Percentiles rank a stretch among this genome's conserved stretches.
Evolutionary conservation across 1,284 basidiomycete species (phyloP).

Genomic region (Cryptococcus hybrid): DNA sequence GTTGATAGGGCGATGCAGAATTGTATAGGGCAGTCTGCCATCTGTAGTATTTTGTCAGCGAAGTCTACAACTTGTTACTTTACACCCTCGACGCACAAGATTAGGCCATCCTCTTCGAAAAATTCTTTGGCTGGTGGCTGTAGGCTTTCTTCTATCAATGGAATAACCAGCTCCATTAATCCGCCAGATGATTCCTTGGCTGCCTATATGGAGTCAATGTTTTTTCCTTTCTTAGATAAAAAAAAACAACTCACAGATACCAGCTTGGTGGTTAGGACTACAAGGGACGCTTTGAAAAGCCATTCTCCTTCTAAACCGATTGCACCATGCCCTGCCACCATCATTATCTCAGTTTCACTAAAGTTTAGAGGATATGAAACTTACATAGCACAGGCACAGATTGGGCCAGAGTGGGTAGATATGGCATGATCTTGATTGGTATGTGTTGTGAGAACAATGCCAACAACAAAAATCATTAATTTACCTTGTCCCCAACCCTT

Average conservation of each 20-base stretch:
- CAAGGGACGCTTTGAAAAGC: slow-evolving; percentile 72
- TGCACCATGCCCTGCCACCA: slow-evolving; percentile 40
- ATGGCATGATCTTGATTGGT: slow-evolving; percentile 63
- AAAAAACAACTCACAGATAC: slow-evolving; percentile 57
- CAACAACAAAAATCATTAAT: slow-evolving; percentile 11
- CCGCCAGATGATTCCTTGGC: slow-evolving; percentile 39
- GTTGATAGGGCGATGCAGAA: slow-evolving; percentile 58
- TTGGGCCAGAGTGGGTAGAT: slow-evolving; percentile 62
- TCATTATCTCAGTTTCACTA: not conserved
- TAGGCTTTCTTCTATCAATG: slow-evolving; percentile 72
- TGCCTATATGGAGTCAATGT: slow-evolving; percentile 14
- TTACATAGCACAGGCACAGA: slow-evolving; percentile 74
- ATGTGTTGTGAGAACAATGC: not conserved
- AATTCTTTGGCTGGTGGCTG: slow-evolving; percentile 62
- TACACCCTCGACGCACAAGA: slow-evolving; percentile 48
- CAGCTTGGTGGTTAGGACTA: slow-evolving; percentile 70
- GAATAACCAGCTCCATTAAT: slow-evolving; percentile 59
- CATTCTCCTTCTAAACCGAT: slow-evolving; percentile 62
- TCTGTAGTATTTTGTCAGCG: slow-evolving; percentile 16
- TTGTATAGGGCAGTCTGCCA: slow-evolving; percentile 75
- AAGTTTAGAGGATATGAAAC: slow-evolving; percentile 27
- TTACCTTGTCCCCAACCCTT: slow-evolving; percentile 61
- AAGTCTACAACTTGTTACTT: not conserved
- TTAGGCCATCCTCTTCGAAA: slow-evolving; percentile 75
- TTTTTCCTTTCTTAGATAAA: not conserved